Base-by-base conservation (phyloP, 345 rosid species). In the Mallotus nudiflorus region DNA sequence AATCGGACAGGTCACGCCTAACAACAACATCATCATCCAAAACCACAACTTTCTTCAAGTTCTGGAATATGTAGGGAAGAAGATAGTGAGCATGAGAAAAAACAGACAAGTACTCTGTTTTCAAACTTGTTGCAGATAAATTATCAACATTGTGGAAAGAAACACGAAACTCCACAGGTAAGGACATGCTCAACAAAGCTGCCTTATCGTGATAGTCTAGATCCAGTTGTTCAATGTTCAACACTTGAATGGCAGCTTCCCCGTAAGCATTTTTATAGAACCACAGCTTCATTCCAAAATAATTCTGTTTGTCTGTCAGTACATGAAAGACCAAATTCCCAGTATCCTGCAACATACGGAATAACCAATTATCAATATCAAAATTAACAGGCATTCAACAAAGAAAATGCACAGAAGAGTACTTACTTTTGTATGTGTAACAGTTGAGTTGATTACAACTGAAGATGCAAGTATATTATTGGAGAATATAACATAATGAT, bases 21-120 rank as follows among this genome's bases (percentile, higher is more conserved):
- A 94, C 93, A 74, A 90, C 91, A 66, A 94, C 85, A 70, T 94
- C 98, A 77, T 94, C 97, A 71, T 91, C 98, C 78, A 94, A 78
- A 81, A 94, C 83, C 69, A 94, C 85, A 48, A 88, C 75, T 76
- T 84, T 91, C 70, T 80, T 75, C 83, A 95, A 74, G 67, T 83
- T 85, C 29, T 59, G 85, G 80, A 92, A 92, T 75, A 90, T 68
- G 77, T 80, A 73, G 24, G 99, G 94, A 68, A 92, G 89, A 76
- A 88, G 91, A 79, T 85, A 92, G 82, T 95, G 97, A 29, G 88
- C 67, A 12, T 81, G 83, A 67, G 98, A 89, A 82, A 95, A 92
- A 56, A 81, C 69, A 57, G 99, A 90, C 35, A 90, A 5, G 75
- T 90, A 95, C 75, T 86, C 87, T 24, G 86, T 90, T 80, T 76